phyloP scores from a whole-genome alignment of 176 grass and related monocot species.

The Bolboschoenus planiculmis region DNA sequence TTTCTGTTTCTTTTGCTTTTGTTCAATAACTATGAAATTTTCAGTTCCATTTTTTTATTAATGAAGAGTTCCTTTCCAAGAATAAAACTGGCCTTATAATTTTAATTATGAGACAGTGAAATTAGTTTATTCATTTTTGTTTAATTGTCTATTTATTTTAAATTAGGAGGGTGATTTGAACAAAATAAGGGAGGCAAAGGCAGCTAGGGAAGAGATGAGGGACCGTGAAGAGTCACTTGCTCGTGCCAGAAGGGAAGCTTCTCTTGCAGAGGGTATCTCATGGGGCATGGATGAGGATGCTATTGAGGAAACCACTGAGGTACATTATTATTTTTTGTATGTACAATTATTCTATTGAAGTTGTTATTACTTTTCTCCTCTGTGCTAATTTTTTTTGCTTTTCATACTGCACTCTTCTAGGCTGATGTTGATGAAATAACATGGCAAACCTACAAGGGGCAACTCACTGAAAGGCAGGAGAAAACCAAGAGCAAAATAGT shows the following conservation, averaged over 20 bases:
- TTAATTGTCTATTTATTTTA: constrained; percentile 21
- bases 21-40: not conserved
- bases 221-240: constrained; percentile 84
- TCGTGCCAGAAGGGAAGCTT: constrained; percentile 77
- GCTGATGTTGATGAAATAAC: constrained; percentile 86
- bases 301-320: constrained; percentile 62
- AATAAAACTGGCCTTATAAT: not conserved
- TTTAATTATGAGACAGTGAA: not conserved
- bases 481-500: constrained; percentile 93
- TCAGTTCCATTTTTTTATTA: not conserved
- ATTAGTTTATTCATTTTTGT: not conserved
- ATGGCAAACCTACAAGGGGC: constrained; percentile 91
- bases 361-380: constrained; percentile 7
- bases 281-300: constrained; percentile 97
- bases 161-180: constrained; percentile 80
- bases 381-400: not conserved
- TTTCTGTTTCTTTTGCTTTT: not conserved
- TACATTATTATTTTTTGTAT: constrained; percentile 15
- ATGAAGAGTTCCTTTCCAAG: not conserved
- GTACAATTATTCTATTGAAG: not conserved
- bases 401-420: constrained; percentile 32
- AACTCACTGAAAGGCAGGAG: constrained; percentile 91
- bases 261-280: constrained; percentile 86
- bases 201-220: constrained; percentile 45
- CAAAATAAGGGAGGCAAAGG: constrained; percentile 61